phyloP scores from a whole-genome alignment of 2,329 filamentous ascomycete species.

The Aspergillus aculeatinus region DNA sequence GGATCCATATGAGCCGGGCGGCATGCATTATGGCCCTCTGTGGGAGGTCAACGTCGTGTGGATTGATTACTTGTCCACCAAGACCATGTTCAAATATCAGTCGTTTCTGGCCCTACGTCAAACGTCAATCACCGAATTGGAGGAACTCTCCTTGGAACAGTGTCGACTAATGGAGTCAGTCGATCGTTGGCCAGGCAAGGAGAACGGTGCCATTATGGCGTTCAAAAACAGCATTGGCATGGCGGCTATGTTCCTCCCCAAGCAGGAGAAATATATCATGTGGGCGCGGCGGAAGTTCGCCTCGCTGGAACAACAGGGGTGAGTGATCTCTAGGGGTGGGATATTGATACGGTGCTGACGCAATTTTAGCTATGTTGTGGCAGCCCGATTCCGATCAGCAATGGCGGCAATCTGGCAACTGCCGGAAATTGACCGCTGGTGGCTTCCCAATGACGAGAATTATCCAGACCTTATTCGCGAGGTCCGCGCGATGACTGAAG shows the following conservation, averaged over 20 bases:
- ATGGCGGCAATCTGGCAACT: conserved; percentile 76
- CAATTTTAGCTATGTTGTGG: conserved; percentile 72
- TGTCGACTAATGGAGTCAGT: conserved; percentile 80
- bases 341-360: conserved; percentile 1
- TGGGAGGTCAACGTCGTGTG: conserved; percentile 73
- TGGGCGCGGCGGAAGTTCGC: conserved; percentile 82
- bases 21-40: conserved; percentile 68
- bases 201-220: conserved; percentile 68
- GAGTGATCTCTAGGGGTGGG: conserved; percentile 18
- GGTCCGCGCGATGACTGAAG: conserved; percentile 77
- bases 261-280: conserved; percentile 67
- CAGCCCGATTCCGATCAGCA: conserved; percentile 68
- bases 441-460: conserved; percentile 80
- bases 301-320: conserved; percentile 75
- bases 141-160: conserved; percentile 63
- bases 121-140: conserved; percentile 55
- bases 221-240: conserved; percentile 76
- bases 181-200: conserved; percentile 67
- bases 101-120: conserved; percentile 58
- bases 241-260: conserved; percentile 74
- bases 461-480: conserved; percentile 71
- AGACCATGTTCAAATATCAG: conserved; percentile 78
- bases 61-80: conserved; percentile 75
- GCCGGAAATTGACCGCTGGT: conserved; percentile 74
- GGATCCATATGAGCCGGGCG: conserved; percentile 67